Evolutionary conservation across 495 filamentous ascomycete species (phyloP).

Genomic region (Glarea lozoyensis): DNA sequence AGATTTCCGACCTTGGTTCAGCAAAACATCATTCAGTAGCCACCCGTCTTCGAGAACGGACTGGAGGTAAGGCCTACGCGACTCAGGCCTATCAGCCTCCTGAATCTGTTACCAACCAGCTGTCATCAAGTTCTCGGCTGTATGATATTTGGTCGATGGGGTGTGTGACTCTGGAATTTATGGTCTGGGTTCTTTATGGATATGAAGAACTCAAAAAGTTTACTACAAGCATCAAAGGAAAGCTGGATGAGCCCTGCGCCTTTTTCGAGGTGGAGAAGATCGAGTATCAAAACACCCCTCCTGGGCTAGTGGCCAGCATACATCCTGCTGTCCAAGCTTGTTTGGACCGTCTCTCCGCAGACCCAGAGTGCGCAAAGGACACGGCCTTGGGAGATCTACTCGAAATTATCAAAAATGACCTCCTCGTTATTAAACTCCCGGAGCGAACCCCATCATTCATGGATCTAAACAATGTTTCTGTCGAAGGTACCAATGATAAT

Average conservation of each 20-base stretch:
- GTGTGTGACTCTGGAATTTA: constrained; percentile 27
- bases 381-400: constrained; percentile 20
- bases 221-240: constrained; percentile 7
- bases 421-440: constrained; percentile 20
- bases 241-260: neutral
- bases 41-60: neutral
- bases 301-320: constrained; percentile 2
- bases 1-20: constrained; percentile 4
- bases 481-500: neutral
- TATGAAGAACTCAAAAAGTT: constrained; percentile 1
- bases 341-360: constrained; percentile 1
- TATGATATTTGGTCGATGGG: constrained; percentile 34
- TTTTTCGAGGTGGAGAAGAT: neutral
- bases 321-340: constrained; percentile 2
- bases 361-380: constrained; percentile 8
- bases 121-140: constrained; percentile 17
- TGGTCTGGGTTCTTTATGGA: constrained; percentile 29
- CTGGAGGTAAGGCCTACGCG: neutral
- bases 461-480: neutral
- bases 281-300: no score
- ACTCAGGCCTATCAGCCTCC: constrained; percentile 6
- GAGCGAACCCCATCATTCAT: neutral
- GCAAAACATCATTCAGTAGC: constrained; percentile 2
- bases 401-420: constrained; percentile 14
- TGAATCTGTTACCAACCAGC: constrained; percentile 5